Base-by-base conservation (phyloP, 2,329 filamentous ascomycete genomes). In the Claviceps sp. region DNA sequence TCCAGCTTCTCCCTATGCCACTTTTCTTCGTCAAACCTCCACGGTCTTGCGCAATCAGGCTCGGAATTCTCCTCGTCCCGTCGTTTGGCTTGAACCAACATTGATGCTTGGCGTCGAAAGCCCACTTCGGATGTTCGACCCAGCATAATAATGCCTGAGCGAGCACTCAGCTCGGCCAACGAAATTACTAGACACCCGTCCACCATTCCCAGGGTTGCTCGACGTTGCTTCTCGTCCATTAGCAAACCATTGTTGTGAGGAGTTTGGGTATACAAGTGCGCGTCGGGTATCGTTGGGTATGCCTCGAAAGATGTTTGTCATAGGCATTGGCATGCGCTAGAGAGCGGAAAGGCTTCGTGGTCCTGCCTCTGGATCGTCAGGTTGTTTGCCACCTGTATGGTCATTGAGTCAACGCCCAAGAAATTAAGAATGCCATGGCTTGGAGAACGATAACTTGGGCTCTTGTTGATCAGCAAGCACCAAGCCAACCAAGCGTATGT, bases 251-350 rank as follows among this genome's bases (percentile, higher is more conserved):
- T 40, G 24, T 48, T 45, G 19, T 43, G 24, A 48, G 48, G 22
- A 39, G 17, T 40, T 44, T 16, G 17, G 14, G 8, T 24, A 40
- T 24, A 40, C 17, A 30, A 46, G 45, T 37, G 44, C 34, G 48
- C 48, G 48, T 54, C 38, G 52, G 52, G 52, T 49, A 54, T 48
- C 52, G 48, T 54, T 51, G 48, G 52, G 52, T 54, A 44, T 37
- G 37, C 16, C 22, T 3, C 16, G 19, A 30, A 11, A 30, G 38
- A 30, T 47, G n/a, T 30, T 24, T 13, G 19, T n/a, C 43, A 34
- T 22, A 22, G 22, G 41, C 22, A 41, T 42, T 17, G 13, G 24
- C 45, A 42, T 52, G 39, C 38, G 26, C 16, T 22, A 41, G 22
- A 48, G 26, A 17, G 44, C 24, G 22, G 22, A 45, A 8, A 46